A percentile compares a stretch with the other conserved stretches of the same genome.
Evolutionary conservation across 2,329 filamentous ascomycete genomes (phyloP).

Genomic region (Teratosphaeria viscida): DNA sequence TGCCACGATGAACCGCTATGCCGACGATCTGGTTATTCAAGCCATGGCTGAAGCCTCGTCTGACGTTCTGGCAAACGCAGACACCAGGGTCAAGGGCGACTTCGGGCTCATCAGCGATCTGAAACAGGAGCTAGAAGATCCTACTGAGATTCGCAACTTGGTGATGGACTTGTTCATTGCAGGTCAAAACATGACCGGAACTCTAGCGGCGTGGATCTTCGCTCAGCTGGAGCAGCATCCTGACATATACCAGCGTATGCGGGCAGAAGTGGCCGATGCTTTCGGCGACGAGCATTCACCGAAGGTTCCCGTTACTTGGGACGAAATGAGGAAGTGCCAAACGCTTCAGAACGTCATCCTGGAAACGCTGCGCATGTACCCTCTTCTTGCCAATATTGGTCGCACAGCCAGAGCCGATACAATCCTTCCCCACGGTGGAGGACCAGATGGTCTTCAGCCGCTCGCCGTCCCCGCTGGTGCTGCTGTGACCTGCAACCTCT

Average conservation of each 20-base stretch:
- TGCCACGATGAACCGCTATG: slow-evolving; percentile 12
- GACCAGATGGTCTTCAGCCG: slow-evolving; percentile 30
- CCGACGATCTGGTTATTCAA: slow-evolving; percentile 9
- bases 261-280: slow-evolving; percentile 11
- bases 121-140: slow-evolving; percentile 32
- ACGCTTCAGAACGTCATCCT: slow-evolving; percentile 36
- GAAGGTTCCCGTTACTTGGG: slow-evolving; percentile 8
- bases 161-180: slow-evolving; percentile 40
- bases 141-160: slow-evolving; percentile 29
- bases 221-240: slow-evolving; percentile 21
- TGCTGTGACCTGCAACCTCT: slow-evolving; percentile 33
- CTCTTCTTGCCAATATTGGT: slow-evolving; percentile 37
- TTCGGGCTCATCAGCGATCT: slow-evolving; percentile 36
- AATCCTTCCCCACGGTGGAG: slow-evolving; percentile 35
- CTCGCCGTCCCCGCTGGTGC: slow-evolving; percentile 32
- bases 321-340: slow-evolving; percentile 12
- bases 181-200: slow-evolving; percentile 48
- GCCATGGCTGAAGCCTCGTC: slow-evolving; percentile 5
- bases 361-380: slow-evolving; percentile 34
- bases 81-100: neutral
- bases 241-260: slow-evolving; percentile 16
- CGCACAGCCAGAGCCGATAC: slow-evolving; percentile 35
- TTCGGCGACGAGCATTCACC: slow-evolving; percentile 32
- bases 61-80: neutral
- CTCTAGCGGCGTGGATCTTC: slow-evolving; percentile 32